phyloP scores from a whole-genome alignment of 441 rosid genomes.

The Pelargonium cotyledonis region DNA sequence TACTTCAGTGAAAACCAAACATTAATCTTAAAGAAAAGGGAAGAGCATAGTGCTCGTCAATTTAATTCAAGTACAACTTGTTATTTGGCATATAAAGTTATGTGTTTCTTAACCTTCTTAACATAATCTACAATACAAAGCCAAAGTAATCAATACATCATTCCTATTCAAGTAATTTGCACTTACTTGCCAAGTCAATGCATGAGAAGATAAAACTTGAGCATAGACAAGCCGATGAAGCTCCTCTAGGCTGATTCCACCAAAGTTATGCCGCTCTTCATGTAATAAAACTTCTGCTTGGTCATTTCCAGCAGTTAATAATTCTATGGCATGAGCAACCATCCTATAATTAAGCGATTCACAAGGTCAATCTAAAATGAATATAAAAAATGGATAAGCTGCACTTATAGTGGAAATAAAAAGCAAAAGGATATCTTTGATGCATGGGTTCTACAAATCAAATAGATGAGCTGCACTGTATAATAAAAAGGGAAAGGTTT shows the following conservation, averaged over 20 bases:
- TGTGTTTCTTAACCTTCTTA: neutral
- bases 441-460: neutral
- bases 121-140: conserved; percentile 1
- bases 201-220: conserved; percentile 87
- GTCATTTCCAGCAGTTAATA: conserved; percentile 72
- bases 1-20: neutral
- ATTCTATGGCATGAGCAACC: conserved; percentile 83
- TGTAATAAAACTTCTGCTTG: conserved; percentile 67
- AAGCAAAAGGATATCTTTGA: neutral
- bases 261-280: conserved; percentile 59
- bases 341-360: conserved; percentile 48
- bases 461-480: neutral
- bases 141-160: neutral
- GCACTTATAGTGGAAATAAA: neutral
- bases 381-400: neutral
- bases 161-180: conserved; percentile 11
- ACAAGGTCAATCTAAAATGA: conserved; percentile 11
- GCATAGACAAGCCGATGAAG: conserved; percentile 89
- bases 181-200: conserved; percentile 92
- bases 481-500: neutral
- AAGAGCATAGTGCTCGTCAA: too few species aligned
- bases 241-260: conserved; percentile 76
- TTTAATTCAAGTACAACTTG: neutral
- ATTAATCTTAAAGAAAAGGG: too few species aligned
- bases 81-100: neutral